A percentile compares a stretch with the other conserved stretches of the same genome.
Evolutionary conservation across 2,329 filamentous ascomycete species (phyloP).

Genomic region (Pezicula neosporulosa): DNA sequence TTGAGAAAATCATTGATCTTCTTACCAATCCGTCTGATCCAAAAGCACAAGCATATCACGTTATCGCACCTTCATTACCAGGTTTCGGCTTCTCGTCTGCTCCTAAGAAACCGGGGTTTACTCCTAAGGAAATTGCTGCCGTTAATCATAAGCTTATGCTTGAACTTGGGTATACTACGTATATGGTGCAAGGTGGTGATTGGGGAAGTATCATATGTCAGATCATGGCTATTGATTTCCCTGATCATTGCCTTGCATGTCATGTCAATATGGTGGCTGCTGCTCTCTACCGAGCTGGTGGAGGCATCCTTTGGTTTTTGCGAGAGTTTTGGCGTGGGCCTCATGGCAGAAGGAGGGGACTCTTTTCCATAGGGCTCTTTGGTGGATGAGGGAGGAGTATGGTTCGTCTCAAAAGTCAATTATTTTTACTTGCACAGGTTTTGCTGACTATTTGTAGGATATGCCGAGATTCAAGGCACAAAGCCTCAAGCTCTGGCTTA

Average conservation of each 20-base stretch:
- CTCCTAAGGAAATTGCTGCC: slow-evolving; percentile 24
- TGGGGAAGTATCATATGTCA: slow-evolving; percentile 12
- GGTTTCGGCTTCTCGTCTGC: slow-evolving; percentile 40
- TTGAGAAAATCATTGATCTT: slow-evolving; percentile 29
- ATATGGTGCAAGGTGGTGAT: slow-evolving; percentile 21
- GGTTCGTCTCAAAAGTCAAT: slow-evolving; percentile 1
- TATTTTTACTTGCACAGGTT: not conserved
- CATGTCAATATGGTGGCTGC: slow-evolving; percentile 24
- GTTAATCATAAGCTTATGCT: slow-evolving; percentile 36
- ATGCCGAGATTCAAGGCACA: slow-evolving; percentile 18
- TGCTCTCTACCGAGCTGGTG: slow-evolving; percentile 9
- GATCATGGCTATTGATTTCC: slow-evolving; percentile 11
- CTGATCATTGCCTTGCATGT: slow-evolving; percentile 17
- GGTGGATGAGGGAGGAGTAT: slow-evolving; percentile 15
- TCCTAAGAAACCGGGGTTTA: slow-evolving; percentile 36
- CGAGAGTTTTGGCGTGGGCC: slow-evolving; percentile 17
- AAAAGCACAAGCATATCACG: slow-evolving; percentile 37
- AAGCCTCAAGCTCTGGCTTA: slow-evolving; percentile 19
- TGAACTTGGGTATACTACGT: slow-evolving; percentile 29
- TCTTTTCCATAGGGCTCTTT: slow-evolving; percentile 7
- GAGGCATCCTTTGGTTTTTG: slow-evolving; percentile 12
- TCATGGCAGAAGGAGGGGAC: slow-evolving; percentile 13
- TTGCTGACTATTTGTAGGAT: slow-evolving; percentile 3
- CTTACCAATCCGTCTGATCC: slow-evolving; percentile 26
- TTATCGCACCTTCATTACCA: slow-evolving; percentile 41